These are phyloP conservation scores for Thalassiosira sp. DNA, from an alignment of 352 stramenopile genomes.

Conservation along the genomic window DNA sequence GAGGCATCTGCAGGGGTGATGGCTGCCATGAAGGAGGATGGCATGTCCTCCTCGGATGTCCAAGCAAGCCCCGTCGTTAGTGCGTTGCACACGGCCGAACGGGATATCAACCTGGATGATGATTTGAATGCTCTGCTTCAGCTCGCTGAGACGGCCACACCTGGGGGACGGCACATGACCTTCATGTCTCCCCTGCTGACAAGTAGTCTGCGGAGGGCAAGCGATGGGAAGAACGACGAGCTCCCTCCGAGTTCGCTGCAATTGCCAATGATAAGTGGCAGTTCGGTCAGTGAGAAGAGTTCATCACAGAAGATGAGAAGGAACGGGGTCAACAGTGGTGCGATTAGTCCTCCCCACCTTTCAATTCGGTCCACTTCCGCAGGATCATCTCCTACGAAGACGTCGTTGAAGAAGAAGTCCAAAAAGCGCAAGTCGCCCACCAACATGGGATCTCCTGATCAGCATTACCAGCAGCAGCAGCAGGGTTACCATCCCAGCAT, in stretches of 20 bases:
- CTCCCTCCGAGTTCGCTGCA: slow-evolving; percentile 53
- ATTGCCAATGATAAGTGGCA: slow-evolving; percentile 73
- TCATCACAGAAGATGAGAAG: slow-evolving; percentile 37
- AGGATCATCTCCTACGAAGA: slow-evolving; percentile 12
- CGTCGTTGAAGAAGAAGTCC: slow-evolving; percentile 32
- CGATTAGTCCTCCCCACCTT: slow-evolving; percentile 48
- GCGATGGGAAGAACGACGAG: background rate
- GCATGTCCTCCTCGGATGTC: slow-evolving; percentile 13
- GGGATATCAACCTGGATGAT: slow-evolving; percentile 78
- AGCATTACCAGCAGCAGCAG: slow-evolving; percentile 20
- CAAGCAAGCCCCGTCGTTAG: slow-evolving; percentile 53
- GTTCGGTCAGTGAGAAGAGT: slow-evolving; percentile 7
- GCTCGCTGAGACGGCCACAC: slow-evolving; percentile 55
- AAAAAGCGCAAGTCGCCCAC: slow-evolving; percentile 35
- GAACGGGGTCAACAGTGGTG: slow-evolving; percentile 44
- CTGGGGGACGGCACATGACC: slow-evolving; percentile 31
- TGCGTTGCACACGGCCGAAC: slow-evolving; percentile 68
- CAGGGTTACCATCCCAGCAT: slow-evolving; percentile 36
- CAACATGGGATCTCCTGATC: background rate
- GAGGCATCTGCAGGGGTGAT: background rate
- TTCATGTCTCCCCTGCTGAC: slow-evolving; percentile 52
- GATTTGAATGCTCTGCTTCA: slow-evolving; percentile 79
- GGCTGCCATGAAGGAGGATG: slow-evolving; percentile 12
- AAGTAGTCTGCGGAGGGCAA: slow-evolving; percentile 34
- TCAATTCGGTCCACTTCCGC: slow-evolving; percentile 57